These are phyloP conservation scores for Diatrype stigma DNA, from an alignment of 2,329 filamentous ascomycete species.

Conservation along the genomic window DNA sequence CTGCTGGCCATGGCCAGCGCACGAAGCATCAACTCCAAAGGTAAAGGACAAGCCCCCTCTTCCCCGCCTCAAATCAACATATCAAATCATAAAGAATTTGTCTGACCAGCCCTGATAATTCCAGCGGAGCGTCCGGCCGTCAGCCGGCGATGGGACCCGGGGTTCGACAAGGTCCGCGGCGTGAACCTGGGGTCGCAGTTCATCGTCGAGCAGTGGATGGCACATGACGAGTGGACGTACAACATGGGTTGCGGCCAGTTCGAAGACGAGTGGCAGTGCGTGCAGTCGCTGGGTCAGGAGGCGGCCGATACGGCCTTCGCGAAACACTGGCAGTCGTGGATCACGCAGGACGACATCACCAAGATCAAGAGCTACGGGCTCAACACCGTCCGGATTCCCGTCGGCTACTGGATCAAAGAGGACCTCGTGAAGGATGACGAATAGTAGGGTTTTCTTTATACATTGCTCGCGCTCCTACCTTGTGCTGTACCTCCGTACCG, in stretches of 20 bases:
- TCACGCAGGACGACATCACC: conserved; percentile 40
- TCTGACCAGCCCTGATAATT: background rate
- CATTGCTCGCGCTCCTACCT: too few relatives aligned
- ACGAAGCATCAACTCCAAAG: background rate
- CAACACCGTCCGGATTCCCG: conserved; percentile 45
- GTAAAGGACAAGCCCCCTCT: background rate
- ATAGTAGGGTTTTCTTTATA: conserved; percentile 14
- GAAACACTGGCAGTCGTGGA: conserved; percentile 45
- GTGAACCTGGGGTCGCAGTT: conserved; percentile 51
- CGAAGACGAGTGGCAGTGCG: conserved; percentile 45
- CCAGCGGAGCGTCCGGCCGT: background rate
- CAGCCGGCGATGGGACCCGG: background rate
- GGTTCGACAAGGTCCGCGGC: conserved; percentile 27
- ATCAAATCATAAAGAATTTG: background rate
- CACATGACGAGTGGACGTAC: conserved; percentile 33
- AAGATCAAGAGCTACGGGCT: conserved; percentile 40
- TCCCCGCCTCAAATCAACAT: too few relatives aligned
- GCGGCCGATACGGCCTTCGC: conserved; percentile 40
- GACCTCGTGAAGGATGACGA: conserved; percentile 39
- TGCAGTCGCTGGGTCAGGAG: conserved; percentile 38
- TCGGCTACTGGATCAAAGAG: conserved; percentile 49
- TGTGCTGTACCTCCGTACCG: too few relatives aligned
- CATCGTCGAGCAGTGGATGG: conserved; percentile 48
- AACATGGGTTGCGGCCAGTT: conserved; percentile 42
- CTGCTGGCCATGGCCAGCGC: background rate